Conservation (phyloP, 2,329 filamentous ascomycete species). For the Xylaria sp. region DNA sequence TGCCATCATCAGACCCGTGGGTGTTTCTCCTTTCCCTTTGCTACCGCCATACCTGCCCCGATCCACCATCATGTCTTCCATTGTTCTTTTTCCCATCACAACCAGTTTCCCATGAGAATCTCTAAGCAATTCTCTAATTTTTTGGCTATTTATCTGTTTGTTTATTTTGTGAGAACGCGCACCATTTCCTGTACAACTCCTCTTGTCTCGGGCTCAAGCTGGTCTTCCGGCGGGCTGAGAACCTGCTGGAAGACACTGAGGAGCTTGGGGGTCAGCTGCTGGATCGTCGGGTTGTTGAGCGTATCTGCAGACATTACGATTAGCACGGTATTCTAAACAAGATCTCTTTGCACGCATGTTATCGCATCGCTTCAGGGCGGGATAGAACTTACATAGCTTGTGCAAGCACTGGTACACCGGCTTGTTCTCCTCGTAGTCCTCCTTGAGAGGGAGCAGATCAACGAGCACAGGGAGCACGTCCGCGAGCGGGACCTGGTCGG, state of each 20-base stretch:
- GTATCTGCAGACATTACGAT: constrained; percentile 53
- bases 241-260: constrained; percentile 74
- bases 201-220: constrained; percentile 74
- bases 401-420: constrained; percentile 90
- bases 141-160: too few species aligned
- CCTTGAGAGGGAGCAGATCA: constrained; percentile 79
- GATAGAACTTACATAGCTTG: constrained; percentile 69
- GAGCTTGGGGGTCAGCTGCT: constrained; percentile 69
- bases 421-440: constrained; percentile 96
- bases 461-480: constrained; percentile 83
- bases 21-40: constrained; percentile 6
- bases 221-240: constrained; percentile 70
- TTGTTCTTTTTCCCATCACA: not conserved
- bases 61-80: not conserved
- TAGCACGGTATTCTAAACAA: constrained; percentile 20
- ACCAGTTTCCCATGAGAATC: not conserved
- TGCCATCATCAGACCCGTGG: constrained; percentile 24
- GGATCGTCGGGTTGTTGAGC: constrained; percentile 68
- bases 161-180: constrained; percentile 30
- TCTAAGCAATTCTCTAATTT: too few species aligned
- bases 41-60: not conserved
- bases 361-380: not conserved
- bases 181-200: constrained; percentile 68
- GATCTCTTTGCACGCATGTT: not conserved
- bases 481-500: constrained; percentile 76